Conservation (phyloP, 345 rosid genomes). For the Stellera chamaejasme region DNA sequence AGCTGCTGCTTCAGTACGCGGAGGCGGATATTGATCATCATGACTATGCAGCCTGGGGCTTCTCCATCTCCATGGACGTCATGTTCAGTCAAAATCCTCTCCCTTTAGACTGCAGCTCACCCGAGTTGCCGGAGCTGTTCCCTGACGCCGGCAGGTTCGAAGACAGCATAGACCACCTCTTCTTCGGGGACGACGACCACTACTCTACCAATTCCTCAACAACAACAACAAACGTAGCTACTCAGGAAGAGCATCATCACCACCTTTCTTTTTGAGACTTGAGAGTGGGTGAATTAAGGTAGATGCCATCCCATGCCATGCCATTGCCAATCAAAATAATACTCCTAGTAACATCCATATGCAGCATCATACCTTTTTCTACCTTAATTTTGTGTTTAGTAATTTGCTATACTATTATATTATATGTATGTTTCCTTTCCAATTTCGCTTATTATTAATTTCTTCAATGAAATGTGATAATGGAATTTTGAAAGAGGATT, state of each 20-base stretch:
- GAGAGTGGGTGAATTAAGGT: conserved; percentile 1
- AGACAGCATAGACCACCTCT: conserved; percentile 61
- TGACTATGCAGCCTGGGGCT: conserved; percentile 38
- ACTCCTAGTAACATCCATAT: too few species aligned
- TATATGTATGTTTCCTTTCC: too few species aligned
- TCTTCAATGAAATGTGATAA: too few species aligned
- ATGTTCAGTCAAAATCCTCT: conserved; percentile 21
- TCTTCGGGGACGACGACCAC: conserved; percentile 40
- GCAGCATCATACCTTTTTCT: too few species aligned
- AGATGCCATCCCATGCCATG: neutral
- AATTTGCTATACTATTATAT: too few species aligned
- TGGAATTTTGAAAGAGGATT: too few species aligned
- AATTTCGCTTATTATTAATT: too few species aligned
- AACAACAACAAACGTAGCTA: conserved; percentile 4
- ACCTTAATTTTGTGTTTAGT: too few species aligned
- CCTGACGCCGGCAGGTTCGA: conserved; percentile 53
- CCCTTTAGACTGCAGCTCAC: conserved; percentile 24
- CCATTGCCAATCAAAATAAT: too few species aligned
- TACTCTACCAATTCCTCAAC: conserved; percentile 28
- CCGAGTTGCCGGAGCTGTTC: conserved; percentile 34
- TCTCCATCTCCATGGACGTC: conserved; percentile 45
- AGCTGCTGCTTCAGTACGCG: conserved; percentile 19
- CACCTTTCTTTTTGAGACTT: conserved; percentile 24
- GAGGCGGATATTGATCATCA: conserved; percentile 1
- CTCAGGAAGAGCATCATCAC: too few species aligned